phyloP scores from a whole-genome alignment of 1,284 basidiomycete species.

The Sanguinoderma infundibulare region DNA sequence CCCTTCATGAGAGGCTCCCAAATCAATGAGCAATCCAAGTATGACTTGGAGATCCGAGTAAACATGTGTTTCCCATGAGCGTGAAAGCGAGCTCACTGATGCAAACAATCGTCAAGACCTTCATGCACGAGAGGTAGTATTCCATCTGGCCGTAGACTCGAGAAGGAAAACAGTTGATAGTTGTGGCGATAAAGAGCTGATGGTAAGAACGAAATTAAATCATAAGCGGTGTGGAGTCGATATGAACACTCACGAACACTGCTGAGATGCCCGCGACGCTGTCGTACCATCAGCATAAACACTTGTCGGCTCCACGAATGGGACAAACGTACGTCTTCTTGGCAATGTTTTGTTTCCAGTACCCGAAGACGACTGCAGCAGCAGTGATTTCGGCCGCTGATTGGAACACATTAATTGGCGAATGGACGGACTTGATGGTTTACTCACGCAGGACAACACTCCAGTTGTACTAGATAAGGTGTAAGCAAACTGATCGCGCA shows the following conservation, averaged over 20 bases:
- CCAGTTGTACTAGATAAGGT: slow-evolving; percentile 34
- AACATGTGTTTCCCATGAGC: not conserved
- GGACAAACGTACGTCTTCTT: slow-evolving; percentile 22
- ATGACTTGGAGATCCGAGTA: slow-evolving; percentile 25
- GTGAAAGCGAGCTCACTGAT: slow-evolving; percentile 29
- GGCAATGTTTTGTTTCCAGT: slow-evolving; percentile 25
- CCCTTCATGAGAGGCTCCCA: slow-evolving; percentile 30
- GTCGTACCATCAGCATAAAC: not conserved
- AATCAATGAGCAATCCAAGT: slow-evolving; percentile 37
- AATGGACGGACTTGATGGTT: not conserved
- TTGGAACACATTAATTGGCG: not conserved
- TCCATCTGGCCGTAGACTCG: slow-evolving; percentile 41
- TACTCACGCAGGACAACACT: slow-evolving; percentile 35
- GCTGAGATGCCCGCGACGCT: slow-evolving; percentile 23
- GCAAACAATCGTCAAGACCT: slow-evolving; percentile 42
- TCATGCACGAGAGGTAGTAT: slow-evolving; percentile 43
- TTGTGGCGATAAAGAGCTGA: slow-evolving; percentile 74
- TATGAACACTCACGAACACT: slow-evolving; percentile 25
- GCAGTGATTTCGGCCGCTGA: slow-evolving; percentile 36
- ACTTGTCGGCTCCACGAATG: too few relatives aligned
- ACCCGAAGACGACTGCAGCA: slow-evolving; percentile 30
- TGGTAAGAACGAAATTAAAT: slow-evolving; percentile 43
- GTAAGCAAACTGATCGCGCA: not conserved
- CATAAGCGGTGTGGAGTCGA: not conserved
- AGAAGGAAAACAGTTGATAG: slow-evolving; percentile 34